phyloP scores from a whole-genome alignment of 176 grass and related monocot species.

The Oryza longistaminata region DNA sequence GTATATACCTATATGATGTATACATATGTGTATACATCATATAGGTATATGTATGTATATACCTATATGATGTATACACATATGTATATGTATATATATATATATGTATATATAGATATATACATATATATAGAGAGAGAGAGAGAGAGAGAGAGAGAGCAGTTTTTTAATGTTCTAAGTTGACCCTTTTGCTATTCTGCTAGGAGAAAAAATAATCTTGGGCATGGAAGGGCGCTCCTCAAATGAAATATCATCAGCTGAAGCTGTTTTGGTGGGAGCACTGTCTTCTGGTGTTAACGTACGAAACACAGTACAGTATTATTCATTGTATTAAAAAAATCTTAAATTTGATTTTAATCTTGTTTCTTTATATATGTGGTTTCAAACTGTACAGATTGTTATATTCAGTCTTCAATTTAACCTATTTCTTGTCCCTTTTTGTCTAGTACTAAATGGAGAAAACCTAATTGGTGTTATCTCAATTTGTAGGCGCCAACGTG shows the following conservation, averaged over 20 bases:
- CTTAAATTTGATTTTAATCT: not conserved
- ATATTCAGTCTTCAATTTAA: not conserved
- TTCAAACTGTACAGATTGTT: not conserved
- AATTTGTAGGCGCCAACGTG: constrained; percentile 70
- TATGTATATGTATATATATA: too few species aligned
- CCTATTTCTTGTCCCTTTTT: constrained; percentile 14
- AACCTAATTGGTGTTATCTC: constrained; percentile 28
- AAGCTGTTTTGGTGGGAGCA: constrained; percentile 83
- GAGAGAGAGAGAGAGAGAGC: too few species aligned
- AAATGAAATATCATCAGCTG: constrained; percentile 60
- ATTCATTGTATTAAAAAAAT: not conserved
- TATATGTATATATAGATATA: too few species aligned
- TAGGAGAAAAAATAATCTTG: not conserved
- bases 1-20: too few species aligned
- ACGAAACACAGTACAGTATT: not conserved
- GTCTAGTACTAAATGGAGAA: constrained; percentile 12
- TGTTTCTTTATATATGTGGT: not conserved
- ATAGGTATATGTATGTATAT: too few species aligned
- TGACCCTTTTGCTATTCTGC: constrained; percentile 11
- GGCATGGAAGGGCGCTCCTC: constrained; percentile 46
- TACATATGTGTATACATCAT: too few species aligned
- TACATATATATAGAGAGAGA: too few species aligned
- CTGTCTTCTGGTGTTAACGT: constrained; percentile 92
- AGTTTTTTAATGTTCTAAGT: not conserved
- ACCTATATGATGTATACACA: too few species aligned